phyloP scores from a whole-genome alignment of 2,329 filamentous ascomycete species.

The Saccharata proteae region DNA sequence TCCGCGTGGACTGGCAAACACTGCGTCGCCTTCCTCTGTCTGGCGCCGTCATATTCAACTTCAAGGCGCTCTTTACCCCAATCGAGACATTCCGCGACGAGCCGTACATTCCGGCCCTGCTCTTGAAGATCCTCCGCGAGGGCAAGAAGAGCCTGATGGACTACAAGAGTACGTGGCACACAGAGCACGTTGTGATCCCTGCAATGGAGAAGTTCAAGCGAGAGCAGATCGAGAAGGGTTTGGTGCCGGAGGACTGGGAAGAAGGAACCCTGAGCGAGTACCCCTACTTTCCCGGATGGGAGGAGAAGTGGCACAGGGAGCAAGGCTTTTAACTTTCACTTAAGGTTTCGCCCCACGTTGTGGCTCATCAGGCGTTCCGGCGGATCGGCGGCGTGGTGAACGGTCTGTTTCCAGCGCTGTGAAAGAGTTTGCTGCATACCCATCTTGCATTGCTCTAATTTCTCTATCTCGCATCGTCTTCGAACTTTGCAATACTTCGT shows the following conservation, averaged over 20 bases:
- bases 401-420: too few species aligned
- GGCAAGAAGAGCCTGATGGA: slow-evolving; percentile 60
- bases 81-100: slow-evolving; percentile 58
- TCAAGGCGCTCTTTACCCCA: slow-evolving; percentile 75
- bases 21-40: slow-evolving; percentile 66
- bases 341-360: too few species aligned
- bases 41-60: slow-evolving; percentile 70
- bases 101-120: slow-evolving; percentile 56
- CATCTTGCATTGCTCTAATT: too few species aligned
- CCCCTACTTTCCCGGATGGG: slow-evolving; percentile 67
- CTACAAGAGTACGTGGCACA: slow-evolving; percentile 75
- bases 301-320: slow-evolving; percentile 56
- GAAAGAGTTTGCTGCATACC: too few species aligned
- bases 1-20: slow-evolving; percentile 84
- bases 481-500: too few species aligned
- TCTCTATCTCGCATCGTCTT: too few species aligned
- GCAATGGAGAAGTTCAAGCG: slow-evolving; percentile 49
- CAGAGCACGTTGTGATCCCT: slow-evolving; percentile 59
- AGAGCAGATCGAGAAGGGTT: slow-evolving; percentile 51
- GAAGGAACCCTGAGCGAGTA: slow-evolving; percentile 58
- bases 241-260: slow-evolving; percentile 52
- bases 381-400: too few species aligned
- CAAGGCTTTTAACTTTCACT: slow-evolving; percentile 45
- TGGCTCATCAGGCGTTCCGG: too few species aligned
- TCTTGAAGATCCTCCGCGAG: slow-evolving; percentile 56